phyloP scores from a whole-genome alignment of 2,329 filamentous ascomycete genomes.

The Talaromyces rugulosus region DNA sequence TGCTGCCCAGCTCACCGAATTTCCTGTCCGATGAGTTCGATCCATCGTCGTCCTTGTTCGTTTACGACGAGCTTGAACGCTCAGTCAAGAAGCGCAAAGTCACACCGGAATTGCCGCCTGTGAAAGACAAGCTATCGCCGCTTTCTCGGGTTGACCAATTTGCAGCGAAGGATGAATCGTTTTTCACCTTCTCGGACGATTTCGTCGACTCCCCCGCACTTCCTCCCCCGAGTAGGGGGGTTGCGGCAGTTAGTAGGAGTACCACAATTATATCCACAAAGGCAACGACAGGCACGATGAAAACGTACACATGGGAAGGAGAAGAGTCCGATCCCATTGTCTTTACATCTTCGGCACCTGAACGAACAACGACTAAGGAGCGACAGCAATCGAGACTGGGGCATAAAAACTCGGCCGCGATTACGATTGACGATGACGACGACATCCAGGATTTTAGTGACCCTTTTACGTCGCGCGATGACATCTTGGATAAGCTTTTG shows the following conservation, averaged over 20 bases:
- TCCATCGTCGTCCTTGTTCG: constrained; percentile 9
- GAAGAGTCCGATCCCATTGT: constrained; percentile 38
- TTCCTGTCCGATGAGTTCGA: constrained; percentile 14
- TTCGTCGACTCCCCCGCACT: constrained; percentile 1
- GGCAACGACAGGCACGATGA: not conserved
- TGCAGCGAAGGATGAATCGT: not conserved
- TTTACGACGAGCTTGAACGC: constrained; percentile 9
- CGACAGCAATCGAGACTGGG: not conserved
- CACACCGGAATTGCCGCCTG: not conserved
- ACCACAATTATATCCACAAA: not conserved
- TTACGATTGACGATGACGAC: constrained; percentile 35
- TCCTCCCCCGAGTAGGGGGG: not conserved
- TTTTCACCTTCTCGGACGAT: constrained; percentile 14
- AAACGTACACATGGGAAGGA: constrained; percentile 16
- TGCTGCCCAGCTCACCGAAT: constrained; percentile 10
- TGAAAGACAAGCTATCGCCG: not conserved
- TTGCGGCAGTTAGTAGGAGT: constrained; percentile 2
- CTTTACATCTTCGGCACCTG: constrained; percentile 39
- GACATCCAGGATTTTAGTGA: constrained; percentile 34
- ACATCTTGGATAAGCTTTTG: constrained; percentile 23
- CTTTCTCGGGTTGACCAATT: not conserved
- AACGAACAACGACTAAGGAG: constrained; percentile 14
- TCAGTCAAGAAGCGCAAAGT: constrained; percentile 10
- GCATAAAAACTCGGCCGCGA: constrained; percentile 16
- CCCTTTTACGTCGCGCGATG: constrained; percentile 20